Conservation (phyloP, 1,139 yeast genomes). For the Waltiozyma solani region DNA sequence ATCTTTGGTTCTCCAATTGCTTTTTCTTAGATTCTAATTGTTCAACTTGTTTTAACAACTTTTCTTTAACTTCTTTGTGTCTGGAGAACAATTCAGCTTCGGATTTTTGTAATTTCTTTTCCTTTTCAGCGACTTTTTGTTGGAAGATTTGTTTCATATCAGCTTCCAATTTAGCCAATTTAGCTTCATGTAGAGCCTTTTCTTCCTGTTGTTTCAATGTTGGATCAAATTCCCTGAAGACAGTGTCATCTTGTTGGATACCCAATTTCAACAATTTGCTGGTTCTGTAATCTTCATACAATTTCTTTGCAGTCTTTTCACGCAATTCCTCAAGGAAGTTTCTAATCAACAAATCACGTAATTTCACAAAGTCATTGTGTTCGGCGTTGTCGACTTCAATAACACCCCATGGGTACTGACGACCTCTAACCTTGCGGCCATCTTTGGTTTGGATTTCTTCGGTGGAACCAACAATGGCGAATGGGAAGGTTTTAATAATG, state of each 20-base stretch:
- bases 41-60: conserved; percentile 77
- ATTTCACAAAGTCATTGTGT: conserved; percentile 86
- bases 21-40: conserved; percentile 86
- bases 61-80: conserved; percentile 96
- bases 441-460: conserved; percentile 60
- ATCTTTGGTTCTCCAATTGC: conserved; percentile 65
- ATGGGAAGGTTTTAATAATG: conserved; percentile 69
- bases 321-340: conserved; percentile 91
- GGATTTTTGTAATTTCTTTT: conserved; percentile 91
- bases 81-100: conserved; percentile 94
- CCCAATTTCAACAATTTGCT: conserved; percentile 77
- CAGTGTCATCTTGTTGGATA: conserved; percentile 84
- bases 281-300: conserved; percentile 87
- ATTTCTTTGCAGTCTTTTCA: conserved; percentile 65
- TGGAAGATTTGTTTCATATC: conserved; percentile 97
- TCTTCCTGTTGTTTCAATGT: conserved; percentile 91
- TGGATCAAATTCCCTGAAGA: conserved; percentile 92
- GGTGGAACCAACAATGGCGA: conserved; percentile 92
- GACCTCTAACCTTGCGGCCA: conserved; percentile 82
- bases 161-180: conserved; percentile 86
- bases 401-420: conserved; percentile 96
- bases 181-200: conserved; percentile 86
- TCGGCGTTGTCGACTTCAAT: conserved; percentile 93
- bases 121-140: conserved; percentile 94
- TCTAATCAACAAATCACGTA: conserved; percentile 84